phyloP scores from a whole-genome alignment of 768 basidiomycete genomes.

The Candolleomyces eurysporus region DNA sequence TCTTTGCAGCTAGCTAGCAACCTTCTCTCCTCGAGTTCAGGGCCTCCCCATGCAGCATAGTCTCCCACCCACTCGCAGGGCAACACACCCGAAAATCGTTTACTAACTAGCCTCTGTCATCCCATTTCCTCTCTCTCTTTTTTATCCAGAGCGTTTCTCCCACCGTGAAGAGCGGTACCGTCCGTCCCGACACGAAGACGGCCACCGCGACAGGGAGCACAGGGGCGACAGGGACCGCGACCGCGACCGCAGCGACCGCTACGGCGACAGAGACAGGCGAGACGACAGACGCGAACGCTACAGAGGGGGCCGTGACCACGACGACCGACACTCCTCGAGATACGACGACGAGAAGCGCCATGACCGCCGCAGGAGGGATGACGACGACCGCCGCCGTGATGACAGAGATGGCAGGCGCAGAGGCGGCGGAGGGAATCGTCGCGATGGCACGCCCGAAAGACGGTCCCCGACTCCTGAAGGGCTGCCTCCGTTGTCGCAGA shows the following conservation, averaged over 20 bases:
- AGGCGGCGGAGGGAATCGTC: constrained; percentile 8
- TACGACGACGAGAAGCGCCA: constrained; percentile 9
- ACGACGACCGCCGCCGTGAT: constrained; percentile 17
- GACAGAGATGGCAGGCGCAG: constrained; percentile 15
- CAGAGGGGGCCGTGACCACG: constrained; percentile 9
- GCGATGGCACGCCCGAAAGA: constrained; percentile 68
- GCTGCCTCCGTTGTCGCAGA: constrained; percentile 75
- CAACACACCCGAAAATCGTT: neutral
- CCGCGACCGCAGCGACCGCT: constrained; percentile 43
- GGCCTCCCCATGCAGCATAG: too few species aligned
- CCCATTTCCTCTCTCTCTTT: constrained; percentile 32
- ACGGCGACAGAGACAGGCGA: constrained; percentile 38
- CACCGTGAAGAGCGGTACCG: constrained; percentile 70
- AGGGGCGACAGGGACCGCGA: constrained; percentile 53
- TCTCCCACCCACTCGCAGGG: too few species aligned
- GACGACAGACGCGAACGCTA: constrained; percentile 49
- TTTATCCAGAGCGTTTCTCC: constrained; percentile 48
- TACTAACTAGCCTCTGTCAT: constrained; percentile 51
- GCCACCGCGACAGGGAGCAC: constrained; percentile 36
- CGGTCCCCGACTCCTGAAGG: constrained; percentile 91
- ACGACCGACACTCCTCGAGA: neutral
- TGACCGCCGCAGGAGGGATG: constrained; percentile 16
- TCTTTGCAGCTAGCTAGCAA: constrained; percentile 59
- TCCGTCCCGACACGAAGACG: constrained; percentile 62
- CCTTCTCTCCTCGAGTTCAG: neutral